Base-by-base conservation (phyloP, 306 rosid genomes). In the Dryas drummondii region DNA sequence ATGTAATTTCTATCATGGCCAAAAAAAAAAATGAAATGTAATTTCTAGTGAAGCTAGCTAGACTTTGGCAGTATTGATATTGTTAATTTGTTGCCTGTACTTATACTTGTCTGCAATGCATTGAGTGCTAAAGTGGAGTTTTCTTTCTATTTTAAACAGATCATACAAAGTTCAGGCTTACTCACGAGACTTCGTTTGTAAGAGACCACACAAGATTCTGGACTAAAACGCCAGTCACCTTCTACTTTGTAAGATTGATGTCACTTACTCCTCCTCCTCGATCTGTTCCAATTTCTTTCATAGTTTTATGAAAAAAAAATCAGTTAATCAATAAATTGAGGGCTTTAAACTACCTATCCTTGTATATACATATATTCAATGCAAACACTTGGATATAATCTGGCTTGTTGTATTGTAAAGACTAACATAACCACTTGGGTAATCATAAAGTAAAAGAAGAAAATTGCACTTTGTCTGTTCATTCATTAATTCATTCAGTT, bases 151-250 rank as follows among this genome's bases (percentile, higher is more conserved):
- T 49, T 66, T 65, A 62, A 71, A 72, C 87, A 93, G 98, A 93
- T 87, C 94, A 97, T 76, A 72, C 80, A 55, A 93, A 93, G 72
- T 93, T 93, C 86, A 90, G 98, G 84, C 98, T 93, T 63, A 89
- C 98, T 76, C 98, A 93, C 4, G 97, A 93, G 85, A 90, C 93
- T 71, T 93, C 98, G 3, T 93, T 93, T 82, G 97, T 93, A 45
- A 87, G 85, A 73, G 97, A 87, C 52, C 98, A 90, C 76, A 86
- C 71, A 61, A 87, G 91, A 79, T 69, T 72, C 73, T 90, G 96
- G 98, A 90, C 93, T 22, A 88, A 93, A 85, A 88, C 90, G 1
- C 86, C 89, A 5, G 37, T 91, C 81, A 66, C 97, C 76, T 90
- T 91, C 79, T 90, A 93, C 75, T n/a, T 88, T 75, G 98, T 93